Evolutionary conservation across 1,284 basidiomycete species (phyloP).

Genomic region (Moesziomyces antarcticus): DNA sequence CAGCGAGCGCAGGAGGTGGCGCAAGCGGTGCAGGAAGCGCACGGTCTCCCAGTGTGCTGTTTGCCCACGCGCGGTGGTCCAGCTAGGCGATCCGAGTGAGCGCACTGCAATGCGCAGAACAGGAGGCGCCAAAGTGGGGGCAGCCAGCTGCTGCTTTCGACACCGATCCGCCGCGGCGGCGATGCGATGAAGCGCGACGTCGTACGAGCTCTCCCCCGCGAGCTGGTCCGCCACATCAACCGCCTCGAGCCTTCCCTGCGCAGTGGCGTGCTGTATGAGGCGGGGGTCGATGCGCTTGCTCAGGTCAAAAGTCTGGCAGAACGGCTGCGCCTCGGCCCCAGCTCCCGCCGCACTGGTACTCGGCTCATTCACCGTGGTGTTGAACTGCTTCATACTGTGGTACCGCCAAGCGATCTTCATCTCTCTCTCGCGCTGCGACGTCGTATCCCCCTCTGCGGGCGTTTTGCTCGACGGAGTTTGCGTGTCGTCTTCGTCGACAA

Average conservation of each 20-base stretch:
- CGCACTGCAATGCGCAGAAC: slow-evolving; percentile 56
- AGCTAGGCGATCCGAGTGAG: slow-evolving; percentile 52
- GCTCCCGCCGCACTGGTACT: slow-evolving; percentile 1
- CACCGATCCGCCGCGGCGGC: slow-evolving; percentile 31
- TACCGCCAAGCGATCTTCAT: slow-evolving; percentile 84
- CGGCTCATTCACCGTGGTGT: slow-evolving; percentile 77
- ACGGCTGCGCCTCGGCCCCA: slow-evolving; percentile 68
- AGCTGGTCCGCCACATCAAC: slow-evolving; percentile 23
- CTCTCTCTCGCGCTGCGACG: slow-evolving; percentile 25
- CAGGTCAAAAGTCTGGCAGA: slow-evolving; percentile 79
- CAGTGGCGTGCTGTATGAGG: slow-evolving; percentile 41
- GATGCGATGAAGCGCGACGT: slow-evolving; percentile 34
- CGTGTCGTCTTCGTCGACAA: slow-evolving; percentile 27
- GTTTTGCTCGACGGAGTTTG: background rate
- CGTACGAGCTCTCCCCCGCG: slow-evolving; percentile 12
- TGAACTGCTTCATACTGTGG: slow-evolving; percentile 87
- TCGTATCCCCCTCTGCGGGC: background rate
- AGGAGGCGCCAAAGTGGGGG: slow-evolving; percentile 20
- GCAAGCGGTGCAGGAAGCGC: slow-evolving; percentile 56
- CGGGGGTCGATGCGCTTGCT: slow-evolving; percentile 68
- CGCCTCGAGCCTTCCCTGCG: slow-evolving; percentile 17
- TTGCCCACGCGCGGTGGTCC: slow-evolving; percentile 31
- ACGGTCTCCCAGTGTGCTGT: slow-evolving; percentile 18
- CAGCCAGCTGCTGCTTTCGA: background rate
- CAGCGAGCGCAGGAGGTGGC: slow-evolving; percentile 44